Percentiles rank a stretch among this genome's conserved stretches.
These are phyloP conservation scores for Avena sativa DNA, from an alignment of 176 grass and related monocot genomes.

Conservation along the genomic window DNA sequence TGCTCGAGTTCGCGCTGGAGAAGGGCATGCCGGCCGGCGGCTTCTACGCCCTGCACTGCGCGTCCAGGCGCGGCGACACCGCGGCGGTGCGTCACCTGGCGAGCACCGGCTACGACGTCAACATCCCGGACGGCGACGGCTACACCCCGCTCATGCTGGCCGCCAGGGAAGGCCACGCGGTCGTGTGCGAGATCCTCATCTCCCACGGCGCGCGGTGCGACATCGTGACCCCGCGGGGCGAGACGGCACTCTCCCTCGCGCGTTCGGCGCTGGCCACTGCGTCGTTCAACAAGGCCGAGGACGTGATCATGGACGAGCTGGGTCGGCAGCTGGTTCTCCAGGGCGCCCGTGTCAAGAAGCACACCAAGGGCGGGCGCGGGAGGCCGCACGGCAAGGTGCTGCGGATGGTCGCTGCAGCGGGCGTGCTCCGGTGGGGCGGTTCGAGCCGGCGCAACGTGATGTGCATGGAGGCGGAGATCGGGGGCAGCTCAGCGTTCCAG, in stretches of 20 bases:
- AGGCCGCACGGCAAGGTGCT: constrained; percentile 71
- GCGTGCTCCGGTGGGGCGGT: constrained; percentile 82
- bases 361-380: constrained; percentile 83
- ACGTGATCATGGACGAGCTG: constrained; percentile 82
- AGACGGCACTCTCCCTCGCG: constrained; percentile 90
- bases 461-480: constrained; percentile 75
- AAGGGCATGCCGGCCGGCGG: constrained; percentile 68
- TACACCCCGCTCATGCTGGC: constrained; percentile 96
- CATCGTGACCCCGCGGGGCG: constrained; percentile 49
- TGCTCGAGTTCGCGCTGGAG: constrained; percentile 92
- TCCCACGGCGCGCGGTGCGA: constrained; percentile 68
- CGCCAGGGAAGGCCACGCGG: constrained; percentile 72
- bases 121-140: constrained; percentile 70
- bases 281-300: constrained; percentile 62
- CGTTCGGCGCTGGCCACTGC: constrained; percentile 38
- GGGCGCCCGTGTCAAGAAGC: constrained; percentile 73
- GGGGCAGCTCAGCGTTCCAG: constrained; percentile 78
- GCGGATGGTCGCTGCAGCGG: constrained; percentile 61
- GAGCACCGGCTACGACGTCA: constrained; percentile 66
- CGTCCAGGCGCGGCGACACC: constrained; percentile 67
- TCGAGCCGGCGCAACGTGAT: constrained; percentile 71
- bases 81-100: constrained; percentile 63
- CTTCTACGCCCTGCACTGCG: constrained; percentile 86
- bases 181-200: constrained; percentile 77
- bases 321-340: constrained; percentile 59